Percentiles rank a stretch among this genome's conserved stretches.
phyloP scores from a whole-genome alignment of 805 yeast genomes.

The Saccharomycopsis olivae region DNA sequence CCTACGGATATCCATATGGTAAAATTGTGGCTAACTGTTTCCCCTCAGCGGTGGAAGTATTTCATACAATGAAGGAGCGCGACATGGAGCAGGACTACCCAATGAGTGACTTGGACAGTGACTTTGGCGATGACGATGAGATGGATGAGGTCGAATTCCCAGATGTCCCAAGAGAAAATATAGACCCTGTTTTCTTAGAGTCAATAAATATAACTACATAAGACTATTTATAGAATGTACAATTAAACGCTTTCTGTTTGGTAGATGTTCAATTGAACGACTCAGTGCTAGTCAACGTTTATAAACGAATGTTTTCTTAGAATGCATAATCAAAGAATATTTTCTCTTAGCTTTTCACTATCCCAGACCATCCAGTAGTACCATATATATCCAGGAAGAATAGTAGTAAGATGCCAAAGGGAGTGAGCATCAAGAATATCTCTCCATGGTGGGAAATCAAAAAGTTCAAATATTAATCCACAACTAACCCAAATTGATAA shows the following conservation, averaged over 20 bases:
- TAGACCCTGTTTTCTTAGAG: too few relatives aligned
- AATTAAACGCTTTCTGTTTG: too few relatives aligned
- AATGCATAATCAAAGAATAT: not conserved
- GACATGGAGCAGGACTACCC: slow-evolving; percentile 6
- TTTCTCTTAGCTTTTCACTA: slow-evolving; percentile 13
- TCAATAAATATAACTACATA: too few relatives aligned
- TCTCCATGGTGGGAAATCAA: slow-evolving; percentile 72
- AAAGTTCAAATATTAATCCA: slow-evolving; percentile 86
- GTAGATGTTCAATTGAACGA: too few relatives aligned
- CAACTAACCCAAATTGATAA: slow-evolving; percentile 42
- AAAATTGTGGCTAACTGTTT: slow-evolving; percentile 6
- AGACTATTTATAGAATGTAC: too few relatives aligned
- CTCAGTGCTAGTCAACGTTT: too few relatives aligned
- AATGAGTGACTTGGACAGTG: not conserved
- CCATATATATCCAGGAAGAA: slow-evolving; percentile 42
- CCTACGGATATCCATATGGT: slow-evolving; percentile 13
- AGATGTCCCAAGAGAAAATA: too few relatives aligned
- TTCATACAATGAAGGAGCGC: slow-evolving; percentile 4
- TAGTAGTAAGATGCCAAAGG: slow-evolving; percentile 85
- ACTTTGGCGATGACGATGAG: not conserved
- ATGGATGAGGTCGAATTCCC: not conserved
- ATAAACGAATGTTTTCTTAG: too few relatives aligned
- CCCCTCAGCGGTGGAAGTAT: slow-evolving; percentile 9
- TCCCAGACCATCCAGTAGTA: slow-evolving; percentile 19
- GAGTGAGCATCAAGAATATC: slow-evolving; percentile 85